phyloP scores from a whole-genome alignment of 2,329 filamentous ascomycete species.

The Nemania abortiva region DNA sequence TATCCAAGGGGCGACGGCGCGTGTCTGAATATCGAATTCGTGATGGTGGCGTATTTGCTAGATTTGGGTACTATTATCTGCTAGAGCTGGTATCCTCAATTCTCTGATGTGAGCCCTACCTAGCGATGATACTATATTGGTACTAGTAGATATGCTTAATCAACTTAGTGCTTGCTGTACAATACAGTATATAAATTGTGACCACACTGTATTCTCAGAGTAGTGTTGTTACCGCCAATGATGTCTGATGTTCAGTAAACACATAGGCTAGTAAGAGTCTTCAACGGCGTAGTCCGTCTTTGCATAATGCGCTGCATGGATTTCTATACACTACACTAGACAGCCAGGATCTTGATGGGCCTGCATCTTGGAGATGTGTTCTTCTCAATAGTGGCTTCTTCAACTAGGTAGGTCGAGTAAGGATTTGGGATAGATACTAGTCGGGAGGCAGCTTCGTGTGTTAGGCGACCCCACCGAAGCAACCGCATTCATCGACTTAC shows the following conservation, averaged over 20 bases:
- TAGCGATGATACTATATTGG: not conserved
- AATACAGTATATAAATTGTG: conserved; percentile 16
- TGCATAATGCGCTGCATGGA: conserved; percentile 32
- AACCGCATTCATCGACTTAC: conserved; percentile 37
- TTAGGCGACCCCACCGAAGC: conserved; percentile 25
- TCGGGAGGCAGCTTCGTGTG: not conserved
- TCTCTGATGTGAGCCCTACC: not conserved
- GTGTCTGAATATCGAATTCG: not conserved
- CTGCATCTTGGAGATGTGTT: conserved; percentile 9
- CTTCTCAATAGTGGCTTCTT: conserved; percentile 1
- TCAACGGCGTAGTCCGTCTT: conserved; percentile 24
- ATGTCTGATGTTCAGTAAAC: not conserved
- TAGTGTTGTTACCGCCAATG: not conserved
- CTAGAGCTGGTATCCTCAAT: not conserved
- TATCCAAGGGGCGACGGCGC: not conserved
- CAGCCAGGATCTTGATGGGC: conserved; percentile 11
- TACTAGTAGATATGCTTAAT: conserved; percentile 5
- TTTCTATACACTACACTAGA: not conserved
- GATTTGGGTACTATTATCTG: not conserved
- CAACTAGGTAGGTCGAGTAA: conserved; percentile 3
- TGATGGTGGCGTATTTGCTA: not conserved
- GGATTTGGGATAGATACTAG: conserved; percentile 3
- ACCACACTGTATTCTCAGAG: conserved; percentile 30
- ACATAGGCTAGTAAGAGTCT: not conserved
- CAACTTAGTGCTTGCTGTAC: not conserved